phyloP scores from a whole-genome alignment of 2,329 filamentous ascomycete species.

The Colletotrichum caudatum region DNA sequence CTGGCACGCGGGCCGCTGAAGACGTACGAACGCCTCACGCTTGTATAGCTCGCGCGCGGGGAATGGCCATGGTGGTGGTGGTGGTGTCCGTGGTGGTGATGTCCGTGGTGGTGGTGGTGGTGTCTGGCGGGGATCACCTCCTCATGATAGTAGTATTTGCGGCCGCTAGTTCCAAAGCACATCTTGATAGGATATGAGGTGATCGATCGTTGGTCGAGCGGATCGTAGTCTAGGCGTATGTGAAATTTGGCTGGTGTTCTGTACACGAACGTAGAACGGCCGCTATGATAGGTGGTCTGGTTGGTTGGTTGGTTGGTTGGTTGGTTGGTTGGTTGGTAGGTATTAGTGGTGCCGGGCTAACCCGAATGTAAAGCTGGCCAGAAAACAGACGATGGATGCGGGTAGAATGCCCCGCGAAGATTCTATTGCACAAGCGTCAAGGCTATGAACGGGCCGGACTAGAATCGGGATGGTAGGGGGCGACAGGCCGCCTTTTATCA shows the following conservation, averaged over 20 bases:
- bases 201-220: background rate
- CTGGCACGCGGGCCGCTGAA: constrained; percentile 57
- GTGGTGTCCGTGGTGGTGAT: constrained; percentile 52
- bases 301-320: constrained; percentile 1
- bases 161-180: constrained; percentile 60
- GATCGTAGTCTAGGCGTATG: background rate
- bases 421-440: constrained; percentile 34
- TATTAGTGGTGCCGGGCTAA: constrained; percentile 5
- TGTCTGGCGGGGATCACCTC: constrained; percentile 62
- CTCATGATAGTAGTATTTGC: constrained; percentile 68
- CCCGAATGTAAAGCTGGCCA: constrained; percentile 1
- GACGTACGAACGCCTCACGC: constrained; percentile 53
- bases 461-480: constrained; percentile 11
- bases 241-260: background rate
- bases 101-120: constrained; percentile 52
- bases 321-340: background rate
- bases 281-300: background rate
- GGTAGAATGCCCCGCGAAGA: constrained; percentile 28
- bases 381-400: constrained; percentile 9
- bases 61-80: constrained; percentile 52
- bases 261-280: background rate
- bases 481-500: constrained; percentile 37
- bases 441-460: constrained; percentile 13
- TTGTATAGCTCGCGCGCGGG: constrained; percentile 59
- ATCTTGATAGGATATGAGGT: constrained; percentile 51